A percentile compares a stretch with the other conserved stretches of the same genome.
phyloP scores from a whole-genome alignment of 2,329 filamentous ascomycete genomes.

The Hymenoscyphus salicellus region DNA sequence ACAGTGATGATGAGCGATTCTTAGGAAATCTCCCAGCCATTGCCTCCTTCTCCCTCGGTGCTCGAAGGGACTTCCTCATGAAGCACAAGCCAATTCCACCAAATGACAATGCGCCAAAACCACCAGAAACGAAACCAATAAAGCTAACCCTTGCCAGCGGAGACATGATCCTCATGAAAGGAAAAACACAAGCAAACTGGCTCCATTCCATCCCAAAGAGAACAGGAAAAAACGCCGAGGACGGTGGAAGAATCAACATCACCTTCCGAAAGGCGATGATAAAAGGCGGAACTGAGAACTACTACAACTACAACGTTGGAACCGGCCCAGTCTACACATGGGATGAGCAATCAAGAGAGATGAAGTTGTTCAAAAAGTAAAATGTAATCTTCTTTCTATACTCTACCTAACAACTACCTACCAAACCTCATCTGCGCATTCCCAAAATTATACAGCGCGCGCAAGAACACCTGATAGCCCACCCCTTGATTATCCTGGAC shows the following conservation, averaged over 20 bases:
- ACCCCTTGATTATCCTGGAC: constrained; percentile 75
- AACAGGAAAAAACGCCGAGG: constrained; percentile 59
- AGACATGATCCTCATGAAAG: constrained; percentile 78
- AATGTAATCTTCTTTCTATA: not conserved
- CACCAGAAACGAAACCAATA: constrained; percentile 42
- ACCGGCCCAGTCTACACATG: constrained; percentile 66
- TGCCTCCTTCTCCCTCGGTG: constrained; percentile 71
- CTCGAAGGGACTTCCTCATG: constrained; percentile 71
- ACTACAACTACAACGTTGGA: constrained; percentile 81
- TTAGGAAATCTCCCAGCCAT: constrained; percentile 68
- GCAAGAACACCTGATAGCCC: constrained; percentile 89
- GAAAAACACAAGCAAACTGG: constrained; percentile 72
- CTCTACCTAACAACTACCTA: constrained; percentile 27
- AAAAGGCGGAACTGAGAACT: constrained; percentile 73
- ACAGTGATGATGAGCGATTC: constrained; percentile 78
- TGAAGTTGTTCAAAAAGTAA: constrained; percentile 31
- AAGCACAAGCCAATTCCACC: constrained; percentile 66
- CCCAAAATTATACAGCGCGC: constrained; percentile 78
- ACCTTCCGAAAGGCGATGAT: constrained; percentile 72
- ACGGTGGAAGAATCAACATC: constrained; percentile 70
- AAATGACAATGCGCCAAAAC: constrained; percentile 29
- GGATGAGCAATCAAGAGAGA: constrained; percentile 53
- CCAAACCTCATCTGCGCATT: constrained; percentile 80
- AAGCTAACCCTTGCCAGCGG: constrained; percentile 60
- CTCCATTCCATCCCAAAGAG: constrained; percentile 76